Base-by-base conservation (phyloP, 2,329 filamentous ascomycete species). In the Xylogone sp. region DNA sequence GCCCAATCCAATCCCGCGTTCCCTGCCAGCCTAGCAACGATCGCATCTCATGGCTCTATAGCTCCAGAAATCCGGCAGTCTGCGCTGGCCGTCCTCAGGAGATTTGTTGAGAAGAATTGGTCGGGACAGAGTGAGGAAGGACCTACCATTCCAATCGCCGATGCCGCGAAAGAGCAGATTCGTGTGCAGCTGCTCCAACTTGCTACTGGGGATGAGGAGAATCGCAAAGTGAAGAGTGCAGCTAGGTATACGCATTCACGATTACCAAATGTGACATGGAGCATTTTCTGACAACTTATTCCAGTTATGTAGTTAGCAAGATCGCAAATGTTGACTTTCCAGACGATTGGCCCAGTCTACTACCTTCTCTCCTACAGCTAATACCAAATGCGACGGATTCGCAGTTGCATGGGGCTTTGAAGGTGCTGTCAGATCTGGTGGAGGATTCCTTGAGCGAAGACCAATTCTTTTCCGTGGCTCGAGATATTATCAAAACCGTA, bases 301-400 rank as follows among this genome's bases (percentile, higher is more conserved):
- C 20, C 52, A 85, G 83, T 68, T 83, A 79, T 60, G 81, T 87
- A 4, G 90, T 97, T 56, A 93, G 91, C 75, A 97, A 96, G 74
- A 96, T 99, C 61, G 94, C 94, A 51, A 87, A 85, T 57, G 83
- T 86, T 64, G 94, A 99, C 73, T 97, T 96, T 66, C 94, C 94
- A 49, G 90, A 97, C 54, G 82, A 92, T 63, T 99, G 94, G 94
- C 90, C 92, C n/a, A 82, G 83, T 59, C 82, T 99, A 43, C 82
- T 99, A 24, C 89, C 90, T 20, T 82, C 84, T 29, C 77, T 97
- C 42, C 81, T 99, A 55, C 81, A 82, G 43, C 78, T 92, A 47
- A 88, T 97, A 63, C 82, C 87, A 49, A 81, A 77, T 49, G 90
- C 89, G 55, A 84, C 77, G 56, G 90, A 96, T 62, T 75, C 77